A percentile compares a stretch with the other conserved stretches of the same genome.
Conservation (phyloP, 371 early-diverging fungal genomes). For the Furculomyces boomerangus region DNA sequence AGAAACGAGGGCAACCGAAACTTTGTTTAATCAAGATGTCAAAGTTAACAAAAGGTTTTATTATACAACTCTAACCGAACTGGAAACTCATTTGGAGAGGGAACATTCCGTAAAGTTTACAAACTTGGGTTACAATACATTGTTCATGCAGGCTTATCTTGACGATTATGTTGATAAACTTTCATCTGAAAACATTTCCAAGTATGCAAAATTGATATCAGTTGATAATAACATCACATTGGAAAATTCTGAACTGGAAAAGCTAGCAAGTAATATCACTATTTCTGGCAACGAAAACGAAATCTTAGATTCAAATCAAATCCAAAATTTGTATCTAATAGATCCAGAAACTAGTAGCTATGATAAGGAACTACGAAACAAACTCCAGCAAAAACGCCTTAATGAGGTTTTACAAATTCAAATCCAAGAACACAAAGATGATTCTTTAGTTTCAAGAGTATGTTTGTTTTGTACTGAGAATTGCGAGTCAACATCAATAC, state of each 20-base stretch:
- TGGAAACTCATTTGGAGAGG: slow-evolving; percentile 43
- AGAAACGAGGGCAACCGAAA: not conserved
- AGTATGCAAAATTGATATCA: not conserved
- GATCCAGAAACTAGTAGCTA: slow-evolving; percentile 35
- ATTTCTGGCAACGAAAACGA: no score
- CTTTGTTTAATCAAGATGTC: no score
- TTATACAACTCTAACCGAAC: slow-evolving; percentile 12
- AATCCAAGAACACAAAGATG: slow-evolving; percentile 54
- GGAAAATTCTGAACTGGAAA: no score
- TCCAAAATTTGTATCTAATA: no score
- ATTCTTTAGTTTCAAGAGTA: slow-evolving; percentile 46
- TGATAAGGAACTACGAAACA: slow-evolving; percentile 51
- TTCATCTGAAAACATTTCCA: slow-evolving; percentile 6
- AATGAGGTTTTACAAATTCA: slow-evolving; percentile 60
- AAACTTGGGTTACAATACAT: slow-evolving; percentile 62
- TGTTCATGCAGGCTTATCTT: slow-evolving; percentile 59
- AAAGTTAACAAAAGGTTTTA: not conserved
- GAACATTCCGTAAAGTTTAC: slow-evolving; percentile 46
- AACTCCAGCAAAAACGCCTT: slow-evolving; percentile 54
- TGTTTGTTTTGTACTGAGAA: slow-evolving; percentile 83
- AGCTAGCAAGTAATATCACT: no score
- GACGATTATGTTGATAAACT: slow-evolving; percentile 43
- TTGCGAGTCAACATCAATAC: slow-evolving; percentile 36
- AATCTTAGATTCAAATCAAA: no score
- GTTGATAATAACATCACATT: no score